Conservation (phyloP, 805 yeast genomes). For the Wickerhamiella occidentalis region DNA sequence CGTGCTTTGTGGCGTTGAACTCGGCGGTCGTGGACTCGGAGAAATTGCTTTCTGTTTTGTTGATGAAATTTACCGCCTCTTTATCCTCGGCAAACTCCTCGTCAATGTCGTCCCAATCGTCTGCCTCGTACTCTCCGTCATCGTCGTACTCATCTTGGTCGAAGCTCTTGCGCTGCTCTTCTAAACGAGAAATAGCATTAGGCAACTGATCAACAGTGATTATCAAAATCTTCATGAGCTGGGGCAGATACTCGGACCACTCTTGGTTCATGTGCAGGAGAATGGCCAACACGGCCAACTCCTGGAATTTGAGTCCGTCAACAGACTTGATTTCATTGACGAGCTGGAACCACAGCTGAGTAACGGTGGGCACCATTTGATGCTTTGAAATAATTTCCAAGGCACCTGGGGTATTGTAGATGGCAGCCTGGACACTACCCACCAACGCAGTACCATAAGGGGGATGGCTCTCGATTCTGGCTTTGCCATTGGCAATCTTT, state of each 20-base stretch:
- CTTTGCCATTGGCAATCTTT: conserved; percentile 14
- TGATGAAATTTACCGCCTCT: conserved; percentile 13
- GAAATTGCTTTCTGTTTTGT: not conserved
- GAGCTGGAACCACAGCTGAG: conserved; percentile 53
- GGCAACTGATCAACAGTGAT: conserved; percentile 52
- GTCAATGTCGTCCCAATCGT: conserved; percentile 22
- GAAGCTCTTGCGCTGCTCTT: conserved; percentile 43
- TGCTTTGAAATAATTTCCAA: conserved; percentile 38
- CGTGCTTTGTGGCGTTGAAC: conserved; percentile 24
- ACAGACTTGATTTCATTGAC: conserved; percentile 52
- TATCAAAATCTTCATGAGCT: conserved; percentile 42
- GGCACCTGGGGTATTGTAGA: conserved; percentile 51
- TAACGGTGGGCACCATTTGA: conserved; percentile 38
- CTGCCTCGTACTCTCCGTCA: conserved; percentile 27
- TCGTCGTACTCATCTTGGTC: conserved; percentile 28
- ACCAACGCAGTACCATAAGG: conserved; percentile 39
- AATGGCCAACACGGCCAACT: conserved; percentile 52
- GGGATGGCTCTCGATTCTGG: conserved; percentile 20
- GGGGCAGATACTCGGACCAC: conserved; percentile 30
- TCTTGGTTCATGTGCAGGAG: conserved; percentile 23
- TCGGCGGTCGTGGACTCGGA: not conserved
- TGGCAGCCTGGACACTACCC: conserved; percentile 51
- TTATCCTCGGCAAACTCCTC: conserved; percentile 20
- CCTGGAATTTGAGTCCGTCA: conserved; percentile 66
- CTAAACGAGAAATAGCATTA: conserved; percentile 52